Conservation (phyloP, 768 basidiomycete genomes). For the Calocybe gangraenosa region DNA sequence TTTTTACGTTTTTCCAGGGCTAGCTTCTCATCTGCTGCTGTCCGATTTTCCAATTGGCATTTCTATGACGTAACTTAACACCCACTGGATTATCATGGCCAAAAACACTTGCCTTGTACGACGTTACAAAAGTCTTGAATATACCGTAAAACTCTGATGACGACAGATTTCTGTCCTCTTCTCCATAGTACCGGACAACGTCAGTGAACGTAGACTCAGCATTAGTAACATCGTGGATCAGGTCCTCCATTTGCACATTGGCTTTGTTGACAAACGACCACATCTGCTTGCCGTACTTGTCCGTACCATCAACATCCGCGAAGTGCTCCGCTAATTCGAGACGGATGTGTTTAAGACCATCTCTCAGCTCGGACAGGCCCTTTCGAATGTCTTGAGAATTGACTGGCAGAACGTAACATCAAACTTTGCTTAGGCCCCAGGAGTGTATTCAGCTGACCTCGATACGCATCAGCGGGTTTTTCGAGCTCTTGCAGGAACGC, state of each 20-base stretch:
- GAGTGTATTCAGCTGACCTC: slow-evolving; percentile 52
- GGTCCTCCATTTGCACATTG: slow-evolving; percentile 68
- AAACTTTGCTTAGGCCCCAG: background rate
- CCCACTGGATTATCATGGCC: background rate
- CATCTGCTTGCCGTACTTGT: slow-evolving; percentile 88
- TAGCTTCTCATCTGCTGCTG: slow-evolving; percentile 63
- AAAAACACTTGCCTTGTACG: slow-evolving; percentile 64
- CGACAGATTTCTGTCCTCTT: slow-evolving; percentile 83
- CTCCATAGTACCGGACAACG: slow-evolving; percentile 88
- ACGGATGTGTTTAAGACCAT: slow-evolving; percentile 75
- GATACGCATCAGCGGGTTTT: slow-evolving; percentile 88
- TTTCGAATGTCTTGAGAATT: slow-evolving; percentile 85
- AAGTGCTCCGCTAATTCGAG: slow-evolving; percentile 81
- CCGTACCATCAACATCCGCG: slow-evolving; percentile 61
- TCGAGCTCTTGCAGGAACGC: slow-evolving; percentile 84
- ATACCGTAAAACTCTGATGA: slow-evolving; percentile 94
- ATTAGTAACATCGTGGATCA: slow-evolving; percentile 82
- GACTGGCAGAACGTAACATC: slow-evolving; percentile 40
- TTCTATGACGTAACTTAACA: slow-evolving; percentile 48
- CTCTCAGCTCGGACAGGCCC: slow-evolving; percentile 64
- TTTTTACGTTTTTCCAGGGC: slow-evolving; percentile 68
- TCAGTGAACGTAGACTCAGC: slow-evolving; percentile 83
- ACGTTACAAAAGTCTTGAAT: slow-evolving; percentile 95
- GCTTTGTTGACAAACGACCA: slow-evolving; percentile 84
- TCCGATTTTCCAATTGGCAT: slow-evolving; percentile 81